Evolutionary conservation across 2,329 filamentous ascomycete species (phyloP), one percentile per base, ranked within the genome.

Genomic region (Cytospora paraplurivora): DNA sequence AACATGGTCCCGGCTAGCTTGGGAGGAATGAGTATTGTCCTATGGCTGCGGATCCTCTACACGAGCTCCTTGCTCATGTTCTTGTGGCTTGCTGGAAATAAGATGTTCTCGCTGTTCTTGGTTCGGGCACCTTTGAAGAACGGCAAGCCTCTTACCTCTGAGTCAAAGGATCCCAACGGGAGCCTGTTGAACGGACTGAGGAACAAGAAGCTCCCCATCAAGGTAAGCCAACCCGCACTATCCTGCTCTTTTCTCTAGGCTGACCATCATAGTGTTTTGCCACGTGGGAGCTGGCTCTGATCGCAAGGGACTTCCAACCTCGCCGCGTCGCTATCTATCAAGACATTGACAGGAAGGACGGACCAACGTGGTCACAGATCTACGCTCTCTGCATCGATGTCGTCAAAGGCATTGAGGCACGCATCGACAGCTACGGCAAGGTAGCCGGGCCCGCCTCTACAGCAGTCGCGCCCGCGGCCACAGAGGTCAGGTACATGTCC

Each of bases 101-200:
- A 85, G 34, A 85, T 90, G 33, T 97, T 97, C 73, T 89, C 89
- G 6, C 77, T 88, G n/a, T 93, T 92, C 74, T 85, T 97, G 71
- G 86, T 88, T 33, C 88, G 90, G 73, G 87, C 90, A 69, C 94
- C 94, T 0, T 74, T 96, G 60, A 97, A 96, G 79, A 91, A 91
- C 68, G 88, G 85, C n/a, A 85, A 88, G 70, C 93, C 93, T 4
- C 83, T 98, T 62, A 97, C 92, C 0, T 84, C 85, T 19, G 91
- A 94, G 68, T 91, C 92, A 17, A 95, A 91, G 72, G 93, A 97
- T 74, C 92, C 94, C 0, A 98, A 97, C 71, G 93, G 92, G 41
- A 97, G 91, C 72, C 81, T 98, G 34, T 75, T 98, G 56, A 92
- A 88, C 62, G 94, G 94, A 0, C 76, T 98, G 53, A 93, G 88